Percentiles rank a stretch among this genome's conserved stretches.
Conservation (phyloP, 768 basidiomycete genomes). For the Kwoniella shandongensis region DNA sequence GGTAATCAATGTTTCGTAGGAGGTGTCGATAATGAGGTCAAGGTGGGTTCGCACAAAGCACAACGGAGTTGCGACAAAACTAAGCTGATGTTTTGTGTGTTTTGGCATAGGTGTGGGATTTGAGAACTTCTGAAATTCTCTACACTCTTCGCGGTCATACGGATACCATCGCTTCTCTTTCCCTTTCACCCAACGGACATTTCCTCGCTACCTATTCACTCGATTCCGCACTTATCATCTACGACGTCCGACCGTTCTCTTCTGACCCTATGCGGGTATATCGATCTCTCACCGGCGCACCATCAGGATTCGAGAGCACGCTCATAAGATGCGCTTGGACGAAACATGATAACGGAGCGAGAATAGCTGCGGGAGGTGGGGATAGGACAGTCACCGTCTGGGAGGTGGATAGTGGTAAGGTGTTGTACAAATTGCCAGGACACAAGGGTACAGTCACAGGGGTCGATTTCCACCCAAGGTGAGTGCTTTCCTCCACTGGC, state of each 20-base stretch:
- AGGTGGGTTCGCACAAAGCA: slow-evolving; percentile 61
- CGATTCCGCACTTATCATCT: slow-evolving; percentile 82
- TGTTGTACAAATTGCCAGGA: slow-evolving; percentile 67
- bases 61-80: no score
- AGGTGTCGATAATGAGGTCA: slow-evolving; percentile 92
- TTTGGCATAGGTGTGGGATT: slow-evolving; percentile 76
- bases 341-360: slow-evolving; percentile 55
- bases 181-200: slow-evolving; percentile 82
- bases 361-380: slow-evolving; percentile 56
- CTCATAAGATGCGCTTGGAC: slow-evolving; percentile 86
- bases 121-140: slow-evolving; percentile 78
- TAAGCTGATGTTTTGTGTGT: not conserved
- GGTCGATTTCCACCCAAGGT: slow-evolving; percentile 97
- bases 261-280: slow-evolving; percentile 78
- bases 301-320: slow-evolving; percentile 90
- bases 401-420: slow-evolving; percentile 51
- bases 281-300: slow-evolving; percentile 71
- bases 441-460: slow-evolving; percentile 94
- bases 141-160: slow-evolving; percentile 79
- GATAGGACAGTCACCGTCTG: slow-evolving; percentile 56
- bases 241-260: slow-evolving; percentile 92
- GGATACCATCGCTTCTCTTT: slow-evolving; percentile 93
- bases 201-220: slow-evolving; percentile 88
- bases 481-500: no score
- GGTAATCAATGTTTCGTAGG: slow-evolving; percentile 86